phyloP scores from a whole-genome alignment of 306 rosid species.

The Trifolium subterraneum region DNA sequence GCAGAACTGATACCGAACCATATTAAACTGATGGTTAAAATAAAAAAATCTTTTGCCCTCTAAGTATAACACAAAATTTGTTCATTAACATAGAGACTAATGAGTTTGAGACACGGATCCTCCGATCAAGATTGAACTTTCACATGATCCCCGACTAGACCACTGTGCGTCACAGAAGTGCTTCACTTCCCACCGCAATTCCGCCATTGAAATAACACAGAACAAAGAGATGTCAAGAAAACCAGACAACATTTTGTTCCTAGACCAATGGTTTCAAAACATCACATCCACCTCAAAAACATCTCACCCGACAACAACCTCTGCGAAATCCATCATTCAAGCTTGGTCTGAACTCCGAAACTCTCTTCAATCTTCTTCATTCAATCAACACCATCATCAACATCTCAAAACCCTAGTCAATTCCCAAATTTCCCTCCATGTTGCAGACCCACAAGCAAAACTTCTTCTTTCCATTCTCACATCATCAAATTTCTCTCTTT shows the following conservation, averaged over 20 bases:
- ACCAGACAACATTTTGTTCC: conserved; percentile 48
- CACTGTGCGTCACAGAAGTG: neutral
- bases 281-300: conserved; percentile 30
- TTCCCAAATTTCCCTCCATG: conserved; percentile 75
- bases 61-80: too few relatives aligned
- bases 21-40: too few relatives aligned
- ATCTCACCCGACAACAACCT: conserved; percentile 36
- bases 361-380: conserved; percentile 56
- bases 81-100: too few relatives aligned
- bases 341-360: conserved; percentile 80
- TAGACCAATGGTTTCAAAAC: conserved; percentile 70
- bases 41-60: too few relatives aligned
- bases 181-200: neutral
- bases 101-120: too few relatives aligned
- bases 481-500: conserved; percentile 52
- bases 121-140: too few relatives aligned
- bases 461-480: conserved; percentile 71
- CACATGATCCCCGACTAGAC: too few relatives aligned
- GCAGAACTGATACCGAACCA: too few relatives aligned
- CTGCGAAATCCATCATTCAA: conserved; percentile 81
- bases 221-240: conserved; percentile 59
- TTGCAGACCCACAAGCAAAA: conserved; percentile 84
- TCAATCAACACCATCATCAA: conserved; percentile 55
- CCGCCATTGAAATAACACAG: neutral
- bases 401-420: conserved; percentile 65